A percentile compares a stretch with the other conserved stretches of the same genome.
Conservation (phyloP, 2,329 filamentous ascomycete genomes). For the Blastomyces gilchristii region DNA sequence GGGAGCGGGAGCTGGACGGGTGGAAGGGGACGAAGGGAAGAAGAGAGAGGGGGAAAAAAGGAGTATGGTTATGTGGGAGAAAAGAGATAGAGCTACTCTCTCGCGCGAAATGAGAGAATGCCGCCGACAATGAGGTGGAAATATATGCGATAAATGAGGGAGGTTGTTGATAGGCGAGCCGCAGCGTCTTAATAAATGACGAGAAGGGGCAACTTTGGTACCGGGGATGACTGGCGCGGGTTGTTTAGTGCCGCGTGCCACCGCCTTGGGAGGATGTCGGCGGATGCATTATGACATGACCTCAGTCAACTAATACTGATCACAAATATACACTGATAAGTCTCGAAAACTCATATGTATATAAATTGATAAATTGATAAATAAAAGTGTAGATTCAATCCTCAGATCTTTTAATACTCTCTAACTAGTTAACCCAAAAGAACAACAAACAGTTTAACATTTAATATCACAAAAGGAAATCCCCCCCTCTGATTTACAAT, state of each 20-base stretch:
- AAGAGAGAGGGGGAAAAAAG: background rate
- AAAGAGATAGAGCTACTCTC: slow-evolving; percentile 4
- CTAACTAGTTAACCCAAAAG: background rate
- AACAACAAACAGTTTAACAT: background rate
- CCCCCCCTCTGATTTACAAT: slow-evolving; percentile 1
- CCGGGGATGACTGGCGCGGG: background rate
- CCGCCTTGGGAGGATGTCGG: background rate
- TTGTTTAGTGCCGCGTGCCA: background rate
- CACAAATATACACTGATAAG: background rate
- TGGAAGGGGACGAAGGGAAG: background rate
- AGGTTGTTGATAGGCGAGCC: background rate
- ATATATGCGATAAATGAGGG: background rate
- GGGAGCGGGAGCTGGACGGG: slow-evolving; percentile 1
- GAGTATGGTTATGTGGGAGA: background rate
- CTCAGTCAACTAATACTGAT: no score
- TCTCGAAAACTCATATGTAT: background rate
- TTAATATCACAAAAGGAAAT: background rate
- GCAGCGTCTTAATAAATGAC: background rate
- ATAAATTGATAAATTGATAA: background rate
- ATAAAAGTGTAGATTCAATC: background rate
- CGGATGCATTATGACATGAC: no score
- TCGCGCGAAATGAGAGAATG: slow-evolving; percentile 2
- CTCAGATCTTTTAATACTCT: background rate
- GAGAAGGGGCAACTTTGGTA: background rate
- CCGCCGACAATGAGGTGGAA: background rate